These are phyloP conservation scores for Pterula multifida DNA, from an alignment of 1,284 basidiomycete species.

Conservation along the genomic window DNA sequence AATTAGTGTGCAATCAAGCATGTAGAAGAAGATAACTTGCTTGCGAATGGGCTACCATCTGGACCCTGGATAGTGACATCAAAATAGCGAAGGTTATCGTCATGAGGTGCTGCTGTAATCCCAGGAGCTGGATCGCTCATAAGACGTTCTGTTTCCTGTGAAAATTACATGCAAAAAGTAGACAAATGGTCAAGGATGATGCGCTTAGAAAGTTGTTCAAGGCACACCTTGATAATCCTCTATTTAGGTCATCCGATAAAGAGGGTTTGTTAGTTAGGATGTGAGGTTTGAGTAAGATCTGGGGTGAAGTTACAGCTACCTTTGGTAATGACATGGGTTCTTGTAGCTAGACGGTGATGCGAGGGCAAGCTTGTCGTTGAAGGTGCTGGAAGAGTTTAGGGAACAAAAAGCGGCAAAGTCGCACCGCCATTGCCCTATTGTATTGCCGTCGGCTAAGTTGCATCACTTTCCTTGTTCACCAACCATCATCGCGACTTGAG, in stretches of 20 bases:
- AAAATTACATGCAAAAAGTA: background rate
- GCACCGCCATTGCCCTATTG: no score
- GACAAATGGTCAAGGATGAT: background rate
- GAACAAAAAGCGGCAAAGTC: no score
- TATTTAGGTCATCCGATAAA: background rate
- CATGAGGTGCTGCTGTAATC: constrained; percentile 87
- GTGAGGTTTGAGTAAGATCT: background rate
- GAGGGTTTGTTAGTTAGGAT: background rate
- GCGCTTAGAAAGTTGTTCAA: background rate
- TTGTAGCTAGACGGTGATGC: background rate
- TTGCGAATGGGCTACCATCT: constrained; percentile 87
- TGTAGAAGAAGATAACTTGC: constrained; percentile 36
- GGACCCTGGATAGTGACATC: constrained; percentile 96
- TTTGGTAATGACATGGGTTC: background rate
- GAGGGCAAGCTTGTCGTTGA: background rate
- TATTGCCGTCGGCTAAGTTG: no score
- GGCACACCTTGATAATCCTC: constrained; percentile 1
- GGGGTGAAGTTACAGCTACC: background rate
- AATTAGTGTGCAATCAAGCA: background rate
- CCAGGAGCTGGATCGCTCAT: constrained; percentile 94
- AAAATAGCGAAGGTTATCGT: constrained; percentile 97
- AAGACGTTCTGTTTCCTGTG: constrained; percentile 92
- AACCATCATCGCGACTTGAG: no score
- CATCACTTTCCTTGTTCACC: no score
- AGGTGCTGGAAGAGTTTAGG: no score